These are phyloP conservation scores for Circinella minor DNA, from an alignment of 371 early-diverging fungal genomes.

Conservation along the genomic window DNA sequence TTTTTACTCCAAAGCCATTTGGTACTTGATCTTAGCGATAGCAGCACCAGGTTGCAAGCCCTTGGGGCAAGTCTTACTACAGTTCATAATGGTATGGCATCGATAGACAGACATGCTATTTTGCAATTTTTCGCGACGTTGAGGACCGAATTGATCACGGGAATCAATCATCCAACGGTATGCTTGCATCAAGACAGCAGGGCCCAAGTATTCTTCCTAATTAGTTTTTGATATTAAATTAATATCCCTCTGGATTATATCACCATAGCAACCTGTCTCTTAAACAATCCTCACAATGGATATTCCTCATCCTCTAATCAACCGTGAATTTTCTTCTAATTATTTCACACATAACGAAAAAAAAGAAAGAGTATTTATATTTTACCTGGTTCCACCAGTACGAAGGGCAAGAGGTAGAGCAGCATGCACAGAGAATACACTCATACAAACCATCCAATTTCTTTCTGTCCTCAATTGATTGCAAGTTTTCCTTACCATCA, in stretches of 20 bases:
- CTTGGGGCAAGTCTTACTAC: constrained; percentile 95
- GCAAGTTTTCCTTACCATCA: constrained; percentile 84
- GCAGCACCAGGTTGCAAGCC: constrained; percentile 95
- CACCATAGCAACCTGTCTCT: too few relatives aligned
- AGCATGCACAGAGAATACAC: constrained; percentile 98
- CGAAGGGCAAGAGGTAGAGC: constrained; percentile 94
- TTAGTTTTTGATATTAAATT: too few relatives aligned
- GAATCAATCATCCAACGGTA: constrained; percentile 98
- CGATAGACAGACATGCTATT: constrained; percentile 96
- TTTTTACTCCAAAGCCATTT: constrained; percentile 84
- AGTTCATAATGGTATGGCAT: constrained; percentile 99
- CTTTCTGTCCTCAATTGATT: constrained; percentile 91
- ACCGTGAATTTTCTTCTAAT: too few relatives aligned
- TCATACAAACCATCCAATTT: constrained; percentile 97
- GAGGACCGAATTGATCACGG: constrained; percentile 90
- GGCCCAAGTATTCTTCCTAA: constrained; percentile 89
- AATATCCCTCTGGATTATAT: too few relatives aligned
- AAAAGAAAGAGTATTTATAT: not conserved
- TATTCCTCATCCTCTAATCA: too few relatives aligned
- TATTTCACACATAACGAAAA: too few relatives aligned
- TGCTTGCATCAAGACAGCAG: constrained; percentile 95
- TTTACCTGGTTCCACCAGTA: constrained; percentile 94
- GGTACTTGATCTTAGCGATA: constrained; percentile 94
- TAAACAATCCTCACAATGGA: too few relatives aligned
- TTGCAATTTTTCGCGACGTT: constrained; percentile 90